Base-by-base conservation (phyloP, 108 stramenopile species). In the Epipyxis sp. region DNA sequence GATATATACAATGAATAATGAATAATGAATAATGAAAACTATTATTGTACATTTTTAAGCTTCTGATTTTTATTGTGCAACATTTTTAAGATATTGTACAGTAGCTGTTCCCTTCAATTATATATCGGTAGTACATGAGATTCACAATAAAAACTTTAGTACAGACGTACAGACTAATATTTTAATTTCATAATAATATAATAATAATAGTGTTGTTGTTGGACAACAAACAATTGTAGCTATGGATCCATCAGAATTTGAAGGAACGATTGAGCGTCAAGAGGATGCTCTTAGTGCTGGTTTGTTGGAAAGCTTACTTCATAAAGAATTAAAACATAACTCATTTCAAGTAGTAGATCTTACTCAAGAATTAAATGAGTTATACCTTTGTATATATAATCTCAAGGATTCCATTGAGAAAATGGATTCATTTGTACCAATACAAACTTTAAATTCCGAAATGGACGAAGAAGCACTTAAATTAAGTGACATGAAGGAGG, bases 231-330 rank as follows among this genome's bases (percentile, higher is more conserved):
- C n/a, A n/a, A n/a, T n/a, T n/a, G n/a, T n/a, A n/a, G n/a, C n/a
- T 50, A 65, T 65, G 61, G 61, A 65, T 65, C 61, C 61, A 65
- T 65, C 61, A 35, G 61, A 65, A 32, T 65, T 65, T 65, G 61
- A 65, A 65, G 35, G 35, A 6, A 65, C 61, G 25, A 32, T 65
- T 10, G 61, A 65, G 25, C 27, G 35, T 10, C 27, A 29, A 29
- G 61, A 25, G 34, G 35, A 65, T 13, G 61, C 25, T 37, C 61
- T 65, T 6, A 3, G 34, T 65, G 61, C 61, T 10, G 61, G 61
- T 25, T 32, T 13, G 6, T 65, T 65, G 30, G 61, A 65, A 65
- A 32, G 34, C 30, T 65, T 35, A 35, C 25, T 65, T 6, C 54
- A 57, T 25, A 25, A 25, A 20, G 13, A 13, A 50, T 3, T 6